Conservation (phyloP, 495 filamentous ascomycete species). For the Parathielavia appendiculata region DNA sequence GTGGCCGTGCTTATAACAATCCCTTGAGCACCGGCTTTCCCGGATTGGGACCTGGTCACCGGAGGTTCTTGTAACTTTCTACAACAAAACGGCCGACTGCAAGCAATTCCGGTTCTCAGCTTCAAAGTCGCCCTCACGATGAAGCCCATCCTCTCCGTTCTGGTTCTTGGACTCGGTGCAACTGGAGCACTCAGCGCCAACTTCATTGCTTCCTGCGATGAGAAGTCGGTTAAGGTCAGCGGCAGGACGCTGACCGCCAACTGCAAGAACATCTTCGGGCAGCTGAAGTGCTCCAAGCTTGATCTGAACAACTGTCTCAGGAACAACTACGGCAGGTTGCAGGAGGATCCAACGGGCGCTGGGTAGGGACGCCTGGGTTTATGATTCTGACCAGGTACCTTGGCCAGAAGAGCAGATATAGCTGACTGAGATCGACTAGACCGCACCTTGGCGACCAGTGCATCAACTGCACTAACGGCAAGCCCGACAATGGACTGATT, state of each 20-base stretch:
- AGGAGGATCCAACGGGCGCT: constrained; percentile 18
- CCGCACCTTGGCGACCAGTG: constrained; percentile 25
- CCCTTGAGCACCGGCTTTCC: not conserved
- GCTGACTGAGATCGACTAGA: constrained; percentile 4
- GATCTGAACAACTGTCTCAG: constrained; percentile 28
- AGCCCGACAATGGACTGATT: constrained; percentile 12
- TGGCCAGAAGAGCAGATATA: not conserved
- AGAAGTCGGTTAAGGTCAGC: constrained; percentile 19
- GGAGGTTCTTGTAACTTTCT: not conserved
- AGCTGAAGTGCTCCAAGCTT: constrained; percentile 21
- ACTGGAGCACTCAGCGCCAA: constrained; percentile 13
- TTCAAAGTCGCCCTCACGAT: not conserved
- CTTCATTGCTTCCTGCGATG: constrained; percentile 22
- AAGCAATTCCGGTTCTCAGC: not conserved
- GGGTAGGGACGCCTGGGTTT: constrained; percentile 9
- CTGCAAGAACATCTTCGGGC: constrained; percentile 23
- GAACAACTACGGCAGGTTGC: constrained; percentile 23
- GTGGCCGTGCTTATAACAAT: not conserved
- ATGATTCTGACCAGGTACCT: not conserved
- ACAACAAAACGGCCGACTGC: not conserved
- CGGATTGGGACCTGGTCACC: not conserved
- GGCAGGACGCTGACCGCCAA: constrained; percentile 23
- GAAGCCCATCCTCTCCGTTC: constrained; percentile 1
- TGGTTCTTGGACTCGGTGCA: constrained; percentile 4
- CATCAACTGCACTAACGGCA: constrained; percentile 24